Conservation (phyloP, 2,329 filamentous ascomycete species). For the Metarhizium brunneum region DNA sequence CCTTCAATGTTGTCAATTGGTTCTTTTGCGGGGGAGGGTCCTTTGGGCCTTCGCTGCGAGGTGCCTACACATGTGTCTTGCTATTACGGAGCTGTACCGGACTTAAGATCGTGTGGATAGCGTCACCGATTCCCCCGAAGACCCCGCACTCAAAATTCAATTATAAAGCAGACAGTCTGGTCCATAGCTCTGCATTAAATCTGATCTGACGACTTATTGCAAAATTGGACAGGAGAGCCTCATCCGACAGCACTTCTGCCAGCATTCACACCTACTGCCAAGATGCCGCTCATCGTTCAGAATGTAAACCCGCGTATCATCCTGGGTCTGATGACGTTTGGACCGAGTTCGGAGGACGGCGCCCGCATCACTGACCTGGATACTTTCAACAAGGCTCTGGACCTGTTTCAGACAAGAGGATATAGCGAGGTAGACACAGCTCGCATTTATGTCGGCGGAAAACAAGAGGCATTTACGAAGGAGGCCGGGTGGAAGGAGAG, state of each 20-base stretch:
- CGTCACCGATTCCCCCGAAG: too few relatives aligned
- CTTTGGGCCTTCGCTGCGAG: too few relatives aligned
- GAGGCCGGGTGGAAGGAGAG: constrained; percentile 71
- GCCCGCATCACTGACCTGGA: constrained; percentile 60
- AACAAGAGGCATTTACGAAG: constrained; percentile 71
- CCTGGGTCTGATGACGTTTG: constrained; percentile 82
- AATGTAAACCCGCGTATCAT: constrained; percentile 57
- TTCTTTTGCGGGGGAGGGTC: too few relatives aligned
- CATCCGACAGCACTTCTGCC: not conserved
- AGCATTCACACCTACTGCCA: constrained; percentile 8
- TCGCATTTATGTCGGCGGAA: constrained; percentile 58
- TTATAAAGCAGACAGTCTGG: too few relatives aligned
- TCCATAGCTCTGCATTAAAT: too few relatives aligned
- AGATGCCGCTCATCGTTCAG: constrained; percentile 37
- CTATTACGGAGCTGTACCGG: too few relatives aligned
- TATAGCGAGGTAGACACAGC: constrained; percentile 85
- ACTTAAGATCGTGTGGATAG: too few relatives aligned
- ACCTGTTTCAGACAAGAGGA: constrained; percentile 66
- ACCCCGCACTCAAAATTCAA: too few relatives aligned
- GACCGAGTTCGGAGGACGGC: constrained; percentile 49
- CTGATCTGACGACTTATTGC: too few relatives aligned
- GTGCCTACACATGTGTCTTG: too few relatives aligned
- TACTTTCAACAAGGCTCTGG: constrained; percentile 63
- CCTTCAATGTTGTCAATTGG: too few relatives aligned
- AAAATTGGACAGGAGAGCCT: too few relatives aligned